Evolutionary conservation across 2,329 filamentous ascomycete genomes (phyloP), one percentile per base, ranked within the genome.

Genomic region (Botrytis cinerea): DNA sequence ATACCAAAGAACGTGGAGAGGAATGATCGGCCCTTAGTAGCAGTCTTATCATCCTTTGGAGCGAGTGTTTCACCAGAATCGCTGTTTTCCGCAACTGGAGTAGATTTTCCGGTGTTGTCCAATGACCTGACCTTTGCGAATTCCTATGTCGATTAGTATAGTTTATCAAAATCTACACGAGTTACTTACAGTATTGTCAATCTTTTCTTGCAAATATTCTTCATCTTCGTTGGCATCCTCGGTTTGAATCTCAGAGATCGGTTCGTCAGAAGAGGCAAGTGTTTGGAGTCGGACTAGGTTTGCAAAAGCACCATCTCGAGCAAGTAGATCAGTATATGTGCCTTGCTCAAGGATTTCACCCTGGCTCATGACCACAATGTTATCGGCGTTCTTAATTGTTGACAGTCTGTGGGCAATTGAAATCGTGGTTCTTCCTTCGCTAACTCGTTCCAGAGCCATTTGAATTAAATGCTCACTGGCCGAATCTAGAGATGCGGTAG

Each of bases 391-490:
- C 93, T 92, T 94, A 77, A 97, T 95, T 1, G 94, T 97, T 48
- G 93, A 95, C 32, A 97, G 84, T 70, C 94, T 91, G 82, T 97
- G 94, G 9, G 95, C 95, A 83, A 98, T 98, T 64, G 98, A 94
- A 74, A 98, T 88, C 83, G 97, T 91, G 0, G 95, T 98, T 61
- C 95, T 92, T 67, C 93, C 94, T 76, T 91, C 86, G 18, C 93
- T 92, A 68, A 98, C 89, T n/a, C 88, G 93, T 72, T 92, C 90
- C 43, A 98, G 88, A 40, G 94, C 94, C 71, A 91, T 88, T 82
- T 97, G 94, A 74, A 97, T 97, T 80, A 95, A 91, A 81, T 96
- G 92, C 82, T 97, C 94, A 0, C 94, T 97, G 77, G 95, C 92
- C 0, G 93, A 93, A 81, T 97, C 94, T 28, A 97, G 81, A 1